Evolutionary conservation across 805 yeast genomes (phyloP).

Genomic region (Candida michaelii): DNA sequence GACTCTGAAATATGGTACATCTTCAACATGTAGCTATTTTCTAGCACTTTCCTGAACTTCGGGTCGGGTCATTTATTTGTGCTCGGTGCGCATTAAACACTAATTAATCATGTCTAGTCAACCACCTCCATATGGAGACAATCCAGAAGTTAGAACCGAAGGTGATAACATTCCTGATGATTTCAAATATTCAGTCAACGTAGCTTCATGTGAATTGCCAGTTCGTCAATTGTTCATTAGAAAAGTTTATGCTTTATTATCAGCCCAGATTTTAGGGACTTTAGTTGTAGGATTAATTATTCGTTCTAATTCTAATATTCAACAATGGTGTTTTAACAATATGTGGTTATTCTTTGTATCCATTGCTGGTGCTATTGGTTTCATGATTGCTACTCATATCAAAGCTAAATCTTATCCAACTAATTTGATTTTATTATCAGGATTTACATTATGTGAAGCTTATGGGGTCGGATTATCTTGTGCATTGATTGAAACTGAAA

Average conservation of each 20-base stretch:
- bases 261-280: conserved; percentile 64
- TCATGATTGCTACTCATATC: conserved; percentile 61
- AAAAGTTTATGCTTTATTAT: conserved; percentile 73
- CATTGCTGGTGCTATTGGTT: conserved; percentile 58
- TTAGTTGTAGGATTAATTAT: conserved; percentile 56
- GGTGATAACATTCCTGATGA: conserved; percentile 60
- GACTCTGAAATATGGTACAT: too few relatives aligned
- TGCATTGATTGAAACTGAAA: conserved; percentile 57
- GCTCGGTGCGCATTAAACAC: too few relatives aligned
- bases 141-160: conserved; percentile 22
- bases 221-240: conserved; percentile 74
- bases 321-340: conserved; percentile 56
- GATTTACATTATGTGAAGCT: conserved; percentile 75
- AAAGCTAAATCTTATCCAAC: conserved; percentile 69
- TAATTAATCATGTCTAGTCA: conserved; percentile 3
- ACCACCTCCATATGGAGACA: conserved; percentile 15
- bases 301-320: conserved; percentile 42
- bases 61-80: too few relatives aligned
- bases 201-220: conserved; percentile 73
- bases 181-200: conserved; percentile 77
- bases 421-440: conserved; percentile 57
- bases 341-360: conserved; percentile 60
- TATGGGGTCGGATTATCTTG: conserved; percentile 69
- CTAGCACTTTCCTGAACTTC: too few relatives aligned
- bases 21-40: too few relatives aligned